Percentiles rank a stretch among this genome's conserved stretches.
Conservation (phyloP, 768 basidiomycete species). For the Russula dissimulans region DNA sequence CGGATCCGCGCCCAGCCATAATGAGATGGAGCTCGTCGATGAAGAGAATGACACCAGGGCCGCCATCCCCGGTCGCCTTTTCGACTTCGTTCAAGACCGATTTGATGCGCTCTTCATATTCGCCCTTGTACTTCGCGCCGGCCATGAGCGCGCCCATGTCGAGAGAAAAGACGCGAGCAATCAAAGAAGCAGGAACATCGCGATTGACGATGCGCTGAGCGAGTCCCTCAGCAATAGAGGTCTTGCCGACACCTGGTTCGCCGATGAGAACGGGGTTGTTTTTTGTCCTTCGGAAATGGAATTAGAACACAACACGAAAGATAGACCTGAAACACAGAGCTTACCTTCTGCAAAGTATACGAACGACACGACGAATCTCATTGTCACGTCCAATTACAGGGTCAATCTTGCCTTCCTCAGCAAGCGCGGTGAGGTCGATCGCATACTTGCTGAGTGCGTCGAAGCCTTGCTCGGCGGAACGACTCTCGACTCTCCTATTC, state of each 20-base stretch:
- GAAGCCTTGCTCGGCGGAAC: conserved; percentile 84
- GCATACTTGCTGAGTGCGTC: conserved; percentile 89
- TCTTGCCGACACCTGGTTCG: conserved; percentile 93
- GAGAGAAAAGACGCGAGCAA: conserved; percentile 71
- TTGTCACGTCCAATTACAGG: conserved; percentile 91
- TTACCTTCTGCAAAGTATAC: conserved; percentile 73
- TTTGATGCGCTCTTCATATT: conserved; percentile 96
- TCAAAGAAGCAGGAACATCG: conserved; percentile 71
- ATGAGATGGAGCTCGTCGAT: conserved; percentile 92
- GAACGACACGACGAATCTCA: conserved; percentile 78
- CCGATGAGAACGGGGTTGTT: conserved; percentile 97
- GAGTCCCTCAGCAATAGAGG: conserved; percentile 88
- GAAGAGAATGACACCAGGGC: conserved; percentile 75
- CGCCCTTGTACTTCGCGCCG: conserved; percentile 86
- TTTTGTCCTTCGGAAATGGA: conserved; percentile 57
- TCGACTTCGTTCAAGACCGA: conserved; percentile 88
- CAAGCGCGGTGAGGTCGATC: conserved; percentile 75
- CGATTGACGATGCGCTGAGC: conserved; percentile 93
- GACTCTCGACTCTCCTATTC: conserved; percentile 76
- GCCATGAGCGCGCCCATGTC: conserved; percentile 97
- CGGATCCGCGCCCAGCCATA: conserved; percentile 78
- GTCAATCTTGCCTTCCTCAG: conserved; percentile 90
- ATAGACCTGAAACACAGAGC: background rate
- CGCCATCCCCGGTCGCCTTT: conserved; percentile 69
- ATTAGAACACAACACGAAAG: background rate